Conservation (phyloP, 2,329 filamentous ascomycete species). For the Pyricularia sp. region DNA sequence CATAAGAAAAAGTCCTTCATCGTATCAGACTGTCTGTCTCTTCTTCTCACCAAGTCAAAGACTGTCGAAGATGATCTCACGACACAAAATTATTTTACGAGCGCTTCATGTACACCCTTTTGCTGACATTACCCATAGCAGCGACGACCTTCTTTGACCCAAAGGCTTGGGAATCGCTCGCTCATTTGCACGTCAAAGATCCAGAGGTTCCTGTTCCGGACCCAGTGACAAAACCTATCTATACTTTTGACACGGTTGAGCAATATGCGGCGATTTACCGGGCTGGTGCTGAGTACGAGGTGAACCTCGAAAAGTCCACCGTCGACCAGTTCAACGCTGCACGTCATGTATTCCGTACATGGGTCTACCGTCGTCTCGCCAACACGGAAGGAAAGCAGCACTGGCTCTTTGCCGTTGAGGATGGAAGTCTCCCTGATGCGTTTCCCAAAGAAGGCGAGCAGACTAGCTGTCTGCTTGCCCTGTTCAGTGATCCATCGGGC, state of each 20-base stretch:
- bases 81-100: background rate
- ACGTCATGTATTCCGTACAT: constrained; percentile 11
- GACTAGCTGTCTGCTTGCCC: background rate
- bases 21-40: background rate
- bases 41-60: background rate
- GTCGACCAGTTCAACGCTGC: constrained; percentile 24
- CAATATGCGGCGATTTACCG: constrained; percentile 10
- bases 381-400: constrained; percentile 5
- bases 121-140: background rate
- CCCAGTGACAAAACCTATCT: background rate
- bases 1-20: background rate
- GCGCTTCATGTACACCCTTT: background rate
- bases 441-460: constrained; percentile 11
- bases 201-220: background rate
- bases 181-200: background rate
- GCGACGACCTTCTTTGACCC: background rate
- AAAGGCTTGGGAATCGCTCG: background rate
- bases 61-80: background rate
- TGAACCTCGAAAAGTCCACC: constrained; percentile 14
- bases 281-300: constrained; percentile 10
- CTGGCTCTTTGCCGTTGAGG: constrained; percentile 12
- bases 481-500: background rate
- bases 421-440: background rate
- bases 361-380: constrained; percentile 8
- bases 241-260: constrained; percentile 8